phyloP scores from a whole-genome alignment of 306 rosid species.

The Elaeagnus macrophylla region DNA sequence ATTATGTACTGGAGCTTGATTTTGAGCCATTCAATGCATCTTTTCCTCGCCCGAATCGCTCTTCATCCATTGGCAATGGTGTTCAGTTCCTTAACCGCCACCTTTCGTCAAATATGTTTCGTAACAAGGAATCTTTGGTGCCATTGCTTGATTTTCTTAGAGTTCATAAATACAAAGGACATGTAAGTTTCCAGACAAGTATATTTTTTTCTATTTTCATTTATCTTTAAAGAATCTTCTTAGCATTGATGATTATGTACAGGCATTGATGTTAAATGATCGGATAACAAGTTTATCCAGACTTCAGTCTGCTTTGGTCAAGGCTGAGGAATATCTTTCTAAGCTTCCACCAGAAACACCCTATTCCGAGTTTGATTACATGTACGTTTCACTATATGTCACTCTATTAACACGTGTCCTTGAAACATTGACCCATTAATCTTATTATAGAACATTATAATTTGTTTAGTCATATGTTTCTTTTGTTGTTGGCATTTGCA shows the following conservation, averaged over 20 bases:
- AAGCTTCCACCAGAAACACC: constrained; percentile 46
- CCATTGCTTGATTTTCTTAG: constrained; percentile 90
- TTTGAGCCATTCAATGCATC: constrained; percentile 84
- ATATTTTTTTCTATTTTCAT: too few species aligned
- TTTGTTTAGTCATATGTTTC: constrained; percentile 5
- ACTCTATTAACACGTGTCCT: neutral
- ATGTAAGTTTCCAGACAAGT: constrained; percentile 54
- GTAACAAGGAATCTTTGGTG: constrained; percentile 65
- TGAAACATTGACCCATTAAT: neutral
- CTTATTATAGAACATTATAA: neutral
- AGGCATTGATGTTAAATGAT: constrained; percentile 81
- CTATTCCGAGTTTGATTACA: constrained; percentile 65
- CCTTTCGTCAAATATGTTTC: constrained; percentile 79
- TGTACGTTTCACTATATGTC: constrained; percentile 31
- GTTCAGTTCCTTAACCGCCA: constrained; percentile 95
- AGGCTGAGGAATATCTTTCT: constrained; percentile 70
- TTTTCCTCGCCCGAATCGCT: constrained; percentile 68
- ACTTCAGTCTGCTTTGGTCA: constrained; percentile 64
- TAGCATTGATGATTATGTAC: constrained; percentile 21
- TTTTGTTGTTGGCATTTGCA: constrained; percentile 7
- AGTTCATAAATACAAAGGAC: constrained; percentile 62
- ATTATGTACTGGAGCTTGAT: constrained; percentile 64
- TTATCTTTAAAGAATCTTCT: constrained; percentile 1
- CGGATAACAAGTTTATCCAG: constrained; percentile 49
- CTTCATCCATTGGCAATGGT: constrained; percentile 97